Percentiles rank a stretch among this genome's conserved stretches.
Conservation (phyloP, 257 asterid species). For the Solanum lycopersicoides region DNA sequence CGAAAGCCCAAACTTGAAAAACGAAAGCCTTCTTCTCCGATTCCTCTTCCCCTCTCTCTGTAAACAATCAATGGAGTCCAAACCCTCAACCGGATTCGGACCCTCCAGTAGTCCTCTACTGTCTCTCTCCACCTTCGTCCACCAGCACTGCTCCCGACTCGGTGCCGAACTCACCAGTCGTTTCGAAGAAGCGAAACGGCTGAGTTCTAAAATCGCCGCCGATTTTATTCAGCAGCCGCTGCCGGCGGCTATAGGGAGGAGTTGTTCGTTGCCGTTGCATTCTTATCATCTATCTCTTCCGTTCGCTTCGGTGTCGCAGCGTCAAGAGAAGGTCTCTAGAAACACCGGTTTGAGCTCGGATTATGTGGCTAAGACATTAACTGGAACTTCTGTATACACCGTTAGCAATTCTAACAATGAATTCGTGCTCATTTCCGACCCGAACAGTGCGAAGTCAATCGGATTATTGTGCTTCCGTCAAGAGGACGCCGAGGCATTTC, state of each 20-base stretch:
- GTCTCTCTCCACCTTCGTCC: constrained; percentile 57
- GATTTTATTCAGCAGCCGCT: constrained; percentile 17
- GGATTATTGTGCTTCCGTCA: constrained; percentile 89
- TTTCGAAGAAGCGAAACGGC: constrained; percentile 43
- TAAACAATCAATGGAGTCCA: constrained; percentile 41
- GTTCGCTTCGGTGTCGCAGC: constrained; percentile 75
- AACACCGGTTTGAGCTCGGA: constrained; percentile 36
- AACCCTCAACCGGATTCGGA: constrained; percentile 28
- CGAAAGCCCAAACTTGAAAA: neutral
- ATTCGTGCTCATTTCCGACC: constrained; percentile 79
- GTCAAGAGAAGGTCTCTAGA: constrained; percentile 13
- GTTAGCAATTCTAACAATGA: constrained; percentile 87
- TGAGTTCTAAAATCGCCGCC: constrained; percentile 39
- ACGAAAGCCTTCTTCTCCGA: neutral
- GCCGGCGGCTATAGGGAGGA: neutral
- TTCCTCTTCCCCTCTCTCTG: neutral
- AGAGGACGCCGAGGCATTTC: constrained; percentile 91
- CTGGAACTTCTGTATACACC: constrained; percentile 81
- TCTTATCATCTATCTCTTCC: constrained; percentile 22
- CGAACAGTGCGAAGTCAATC: constrained; percentile 65
- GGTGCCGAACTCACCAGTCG: constrained; percentile 53
- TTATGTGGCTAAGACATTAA: constrained; percentile 62
- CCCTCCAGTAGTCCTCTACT: constrained; percentile 47
- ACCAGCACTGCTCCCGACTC: constrained; percentile 26
- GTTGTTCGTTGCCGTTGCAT: neutral